Evolutionary conservation across 2,329 filamentous ascomycete genomes (phyloP).

Genomic region (Colletotrichum phormii): DNA sequence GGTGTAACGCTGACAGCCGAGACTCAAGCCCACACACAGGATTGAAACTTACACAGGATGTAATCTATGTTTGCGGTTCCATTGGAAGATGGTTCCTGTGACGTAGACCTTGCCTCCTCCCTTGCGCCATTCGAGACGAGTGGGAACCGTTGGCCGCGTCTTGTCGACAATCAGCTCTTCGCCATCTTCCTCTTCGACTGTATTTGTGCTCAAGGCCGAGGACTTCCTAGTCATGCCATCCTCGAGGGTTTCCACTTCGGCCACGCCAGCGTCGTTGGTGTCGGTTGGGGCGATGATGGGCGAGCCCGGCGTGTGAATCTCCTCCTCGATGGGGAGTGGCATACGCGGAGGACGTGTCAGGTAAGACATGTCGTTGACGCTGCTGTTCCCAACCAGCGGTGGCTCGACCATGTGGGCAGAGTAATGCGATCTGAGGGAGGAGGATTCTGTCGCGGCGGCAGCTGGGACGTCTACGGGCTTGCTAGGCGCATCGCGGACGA

Average conservation of each 20-base stretch:
- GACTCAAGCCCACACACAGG: neutral
- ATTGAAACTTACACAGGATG: conserved; percentile 79
- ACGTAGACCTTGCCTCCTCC: conserved; percentile 93
- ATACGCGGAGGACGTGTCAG: conserved; percentile 83
- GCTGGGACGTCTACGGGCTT: conserved; percentile 71
- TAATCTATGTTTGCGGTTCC: conserved; percentile 93
- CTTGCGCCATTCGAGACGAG: conserved; percentile 85
- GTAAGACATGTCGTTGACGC: conserved; percentile 73
- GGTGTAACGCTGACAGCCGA: conserved; percentile 37
- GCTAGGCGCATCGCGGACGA: conserved; percentile 52
- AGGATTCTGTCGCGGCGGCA: conserved; percentile 48
- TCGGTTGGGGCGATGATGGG: conserved; percentile 84
- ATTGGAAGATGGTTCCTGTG: conserved; percentile 96
- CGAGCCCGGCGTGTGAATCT: conserved; percentile 88
- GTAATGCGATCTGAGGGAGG: conserved; percentile 51
- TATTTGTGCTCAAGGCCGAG: conserved; percentile 70
- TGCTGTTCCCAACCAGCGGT: conserved; percentile 63
- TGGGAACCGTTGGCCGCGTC: conserved; percentile 83
- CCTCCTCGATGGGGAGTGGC: conserved; percentile 93
- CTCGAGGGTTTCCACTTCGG: conserved; percentile 64
- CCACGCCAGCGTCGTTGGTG: conserved; percentile 66
- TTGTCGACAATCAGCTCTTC: conserved; percentile 83
- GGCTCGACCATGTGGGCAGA: conserved; percentile 53
- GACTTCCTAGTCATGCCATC: conserved; percentile 63
- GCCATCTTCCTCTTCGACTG: conserved; percentile 80